These are phyloP conservation scores for Yamagishiella unicocca DNA, from an alignment of 139 green algal genomes.

Conservation along the genomic window DNA sequence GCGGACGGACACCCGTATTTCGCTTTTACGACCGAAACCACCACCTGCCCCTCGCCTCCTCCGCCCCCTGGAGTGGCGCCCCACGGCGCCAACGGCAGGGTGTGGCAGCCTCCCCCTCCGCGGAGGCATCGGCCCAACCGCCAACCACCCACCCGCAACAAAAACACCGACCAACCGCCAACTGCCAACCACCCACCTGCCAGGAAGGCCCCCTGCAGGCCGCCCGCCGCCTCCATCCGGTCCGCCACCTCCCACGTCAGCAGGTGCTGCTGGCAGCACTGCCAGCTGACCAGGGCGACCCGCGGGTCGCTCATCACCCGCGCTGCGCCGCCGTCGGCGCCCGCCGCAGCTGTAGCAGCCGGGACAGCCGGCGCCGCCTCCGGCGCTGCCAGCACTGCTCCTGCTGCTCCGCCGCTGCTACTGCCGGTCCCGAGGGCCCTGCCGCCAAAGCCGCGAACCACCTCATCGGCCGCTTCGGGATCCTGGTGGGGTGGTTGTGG, in stretches of 20 bases:
- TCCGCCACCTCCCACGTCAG: slow-evolving; percentile 7
- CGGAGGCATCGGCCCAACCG: background rate
- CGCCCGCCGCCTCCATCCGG: background rate
- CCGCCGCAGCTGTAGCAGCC: no score
- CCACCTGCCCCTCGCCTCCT: background rate
- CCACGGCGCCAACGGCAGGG: no score
- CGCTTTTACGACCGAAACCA: background rate
- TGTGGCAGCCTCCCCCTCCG: background rate
- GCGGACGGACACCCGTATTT: background rate
- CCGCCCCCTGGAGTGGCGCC: no score
- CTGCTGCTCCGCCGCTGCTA: background rate
- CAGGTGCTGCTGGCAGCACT: slow-evolving; percentile 2
- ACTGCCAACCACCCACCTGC: background rate
- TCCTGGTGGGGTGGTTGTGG: no score
- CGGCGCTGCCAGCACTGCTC: background rate
- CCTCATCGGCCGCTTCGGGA: background rate
- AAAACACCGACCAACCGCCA: background rate
- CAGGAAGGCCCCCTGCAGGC: background rate
- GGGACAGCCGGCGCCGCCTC: no score
- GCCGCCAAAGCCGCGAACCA: background rate
- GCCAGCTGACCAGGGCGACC: slow-evolving; percentile 22
- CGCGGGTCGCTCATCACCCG: background rate
- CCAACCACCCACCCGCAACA: background rate
- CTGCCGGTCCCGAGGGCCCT: background rate
- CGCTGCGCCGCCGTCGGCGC: background rate